phyloP scores from a whole-genome alignment of 2,329 filamentous ascomycete species.

The Ophiosphaerella herpotricha region DNA sequence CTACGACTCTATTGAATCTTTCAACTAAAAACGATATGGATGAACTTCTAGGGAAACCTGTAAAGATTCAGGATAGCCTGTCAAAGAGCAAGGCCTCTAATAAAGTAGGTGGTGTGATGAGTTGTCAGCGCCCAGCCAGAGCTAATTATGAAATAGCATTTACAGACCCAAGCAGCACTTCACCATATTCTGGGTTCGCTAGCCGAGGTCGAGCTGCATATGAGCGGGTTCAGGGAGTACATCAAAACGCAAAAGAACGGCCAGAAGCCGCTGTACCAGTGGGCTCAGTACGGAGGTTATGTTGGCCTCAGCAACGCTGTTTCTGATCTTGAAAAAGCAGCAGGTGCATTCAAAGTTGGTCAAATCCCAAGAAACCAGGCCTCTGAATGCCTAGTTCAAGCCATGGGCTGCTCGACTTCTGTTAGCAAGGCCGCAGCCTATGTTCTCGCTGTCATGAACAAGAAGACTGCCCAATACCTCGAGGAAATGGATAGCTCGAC shows the following conservation, averaged over 20 bases:
- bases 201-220: conserved; percentile 11
- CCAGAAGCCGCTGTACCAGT: conserved; percentile 17
- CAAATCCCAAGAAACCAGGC: conserved; percentile 1
- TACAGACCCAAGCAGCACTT: not conserved
- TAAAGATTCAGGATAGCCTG: no score
- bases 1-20: no score
- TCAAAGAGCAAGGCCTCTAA: no score
- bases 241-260: conserved; percentile 8
- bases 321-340: conserved; percentile 6
- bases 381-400: not conserved
- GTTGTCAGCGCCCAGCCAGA: no score
- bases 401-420: conserved; percentile 5
- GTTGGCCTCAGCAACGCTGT: conserved; percentile 2
- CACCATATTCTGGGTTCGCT: conserved; percentile 12
- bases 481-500: conserved; percentile 12
- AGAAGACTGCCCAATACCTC: conserved; percentile 13
- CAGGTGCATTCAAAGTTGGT: conserved; percentile 1
- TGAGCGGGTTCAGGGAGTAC: conserved; percentile 12
- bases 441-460: conserved; percentile 14
- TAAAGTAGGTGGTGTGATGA: no score
- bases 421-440: conserved; percentile 14
- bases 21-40: no score
- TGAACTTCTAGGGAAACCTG: no score
- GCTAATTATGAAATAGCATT: not conserved
- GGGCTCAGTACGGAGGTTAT: conserved; percentile 17